Evolutionary conservation across 768 basidiomycete species (phyloP).

Genomic region (Trametopsis cervina): DNA sequence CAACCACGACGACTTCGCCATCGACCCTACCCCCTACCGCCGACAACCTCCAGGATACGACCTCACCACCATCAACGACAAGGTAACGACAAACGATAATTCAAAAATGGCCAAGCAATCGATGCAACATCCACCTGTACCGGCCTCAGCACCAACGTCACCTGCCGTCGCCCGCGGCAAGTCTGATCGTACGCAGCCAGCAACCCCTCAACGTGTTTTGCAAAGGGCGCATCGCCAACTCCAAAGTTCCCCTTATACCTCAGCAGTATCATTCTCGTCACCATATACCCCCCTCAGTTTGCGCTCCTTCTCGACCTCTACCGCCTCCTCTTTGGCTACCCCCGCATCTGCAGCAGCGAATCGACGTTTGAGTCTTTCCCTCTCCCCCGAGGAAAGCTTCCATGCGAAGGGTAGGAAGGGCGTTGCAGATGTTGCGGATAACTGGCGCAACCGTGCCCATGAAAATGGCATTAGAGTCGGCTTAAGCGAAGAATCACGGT

Average conservation of each 20-base stretch:
- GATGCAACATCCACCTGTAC: slow-evolving; percentile 15
- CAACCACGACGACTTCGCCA: slow-evolving; percentile 7
- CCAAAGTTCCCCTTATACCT: slow-evolving; percentile 55
- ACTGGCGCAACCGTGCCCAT: slow-evolving; percentile 66
- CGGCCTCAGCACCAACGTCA: slow-evolving; percentile 39
- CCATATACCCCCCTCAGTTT: slow-evolving; percentile 69
- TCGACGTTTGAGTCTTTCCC: slow-evolving; percentile 33
- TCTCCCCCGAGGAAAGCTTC: slow-evolving; percentile 38
- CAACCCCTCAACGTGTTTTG: slow-evolving; percentile 59
- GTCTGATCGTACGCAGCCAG: slow-evolving; percentile 33
- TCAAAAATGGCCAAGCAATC: slow-evolving; percentile 22
- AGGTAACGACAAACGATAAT: slow-evolving; percentile 14
- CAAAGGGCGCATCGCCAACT: slow-evolving; percentile 33
- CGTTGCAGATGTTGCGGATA: slow-evolving; percentile 55
- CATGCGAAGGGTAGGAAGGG: slow-evolving; percentile 33
- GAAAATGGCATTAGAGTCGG: slow-evolving; percentile 68
- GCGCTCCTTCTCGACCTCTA: slow-evolving; percentile 48
- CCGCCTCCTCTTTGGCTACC: slow-evolving; percentile 48
- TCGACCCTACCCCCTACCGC: neutral
- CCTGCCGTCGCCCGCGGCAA: slow-evolving; percentile 33
- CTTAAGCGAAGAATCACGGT: slow-evolving; percentile 30
- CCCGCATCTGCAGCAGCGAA: slow-evolving; percentile 40
- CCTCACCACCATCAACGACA: slow-evolving; percentile 16
- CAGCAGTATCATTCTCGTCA: slow-evolving; percentile 41
- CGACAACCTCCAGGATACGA: neutral